Percentiles rank a stretch among this genome's conserved stretches.
Evolutionary conservation across 495 filamentous ascomycete species (phyloP).

Genomic region (Neurospora africana): DNA sequence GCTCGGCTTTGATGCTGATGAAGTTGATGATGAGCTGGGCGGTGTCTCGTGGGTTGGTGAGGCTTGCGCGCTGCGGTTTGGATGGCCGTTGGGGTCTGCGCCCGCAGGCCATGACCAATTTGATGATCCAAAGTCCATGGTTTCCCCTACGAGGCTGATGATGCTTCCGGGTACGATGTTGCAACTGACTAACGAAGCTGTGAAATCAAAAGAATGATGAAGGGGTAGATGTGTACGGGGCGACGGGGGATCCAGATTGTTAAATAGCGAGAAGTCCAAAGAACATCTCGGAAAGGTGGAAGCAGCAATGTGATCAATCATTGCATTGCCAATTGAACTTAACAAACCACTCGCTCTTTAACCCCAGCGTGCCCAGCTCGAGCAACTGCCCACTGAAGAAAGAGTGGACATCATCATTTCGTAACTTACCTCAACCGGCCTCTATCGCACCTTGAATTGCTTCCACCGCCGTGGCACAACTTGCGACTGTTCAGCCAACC

Average conservation of each 20-base stretch:
- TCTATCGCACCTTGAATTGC: not conserved
- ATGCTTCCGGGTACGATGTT: not conserved
- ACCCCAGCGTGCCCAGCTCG: not conserved
- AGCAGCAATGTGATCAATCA: not conserved
- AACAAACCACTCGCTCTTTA: not conserved
- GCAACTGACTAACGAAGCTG: not conserved
- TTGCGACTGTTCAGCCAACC: not conserved
- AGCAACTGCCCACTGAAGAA: not conserved
- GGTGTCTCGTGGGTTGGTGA: not conserved
- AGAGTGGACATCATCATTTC: not conserved
- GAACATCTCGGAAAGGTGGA: not conserved
- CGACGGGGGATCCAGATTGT: not conserved
- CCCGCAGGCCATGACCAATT: constrained; percentile 12
- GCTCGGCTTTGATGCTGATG: not conserved
- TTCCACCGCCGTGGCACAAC: not conserved
- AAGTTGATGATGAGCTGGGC: not conserved
- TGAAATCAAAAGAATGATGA: not conserved
- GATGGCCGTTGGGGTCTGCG: not conserved
- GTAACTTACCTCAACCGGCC: not conserved
- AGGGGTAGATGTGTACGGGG: not conserved
- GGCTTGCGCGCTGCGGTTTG: not conserved
- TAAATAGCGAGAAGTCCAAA: not conserved
- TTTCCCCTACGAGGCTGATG: not conserved
- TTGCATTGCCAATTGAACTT: not conserved
- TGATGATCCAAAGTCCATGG: not conserved